phyloP scores from a whole-genome alignment of 2,329 filamentous ascomycete species.

The Pseudogymnoascus sp. region DNA sequence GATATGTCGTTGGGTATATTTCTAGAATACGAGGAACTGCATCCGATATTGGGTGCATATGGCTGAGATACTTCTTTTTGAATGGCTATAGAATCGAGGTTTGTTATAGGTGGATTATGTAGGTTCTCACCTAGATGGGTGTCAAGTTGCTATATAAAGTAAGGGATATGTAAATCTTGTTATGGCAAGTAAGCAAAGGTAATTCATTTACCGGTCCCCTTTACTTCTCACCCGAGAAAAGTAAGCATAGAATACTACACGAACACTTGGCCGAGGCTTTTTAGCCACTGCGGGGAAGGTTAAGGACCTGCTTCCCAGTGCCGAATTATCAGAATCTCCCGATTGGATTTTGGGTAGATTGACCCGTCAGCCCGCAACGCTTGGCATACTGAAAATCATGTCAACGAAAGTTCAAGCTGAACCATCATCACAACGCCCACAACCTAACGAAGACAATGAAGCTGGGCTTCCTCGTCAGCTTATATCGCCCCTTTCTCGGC shows the following conservation, averaged over 20 bases:
- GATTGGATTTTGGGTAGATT: neutral
- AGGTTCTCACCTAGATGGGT: neutral
- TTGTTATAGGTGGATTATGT: neutral
- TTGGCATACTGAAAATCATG: neutral
- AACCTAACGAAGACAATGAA: neutral
- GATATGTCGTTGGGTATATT: neutral
- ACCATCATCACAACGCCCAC: neutral
- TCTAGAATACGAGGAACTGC: neutral
- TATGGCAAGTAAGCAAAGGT: neutral
- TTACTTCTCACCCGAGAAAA: neutral
- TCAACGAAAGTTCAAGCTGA: neutral
- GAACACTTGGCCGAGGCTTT: neutral
- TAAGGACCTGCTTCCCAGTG: slow-evolving; percentile 3
- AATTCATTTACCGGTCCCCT: neutral
- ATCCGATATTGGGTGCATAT: neutral
- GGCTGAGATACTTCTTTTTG: neutral
- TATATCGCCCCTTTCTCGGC: neutral
- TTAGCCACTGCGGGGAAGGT: neutral
- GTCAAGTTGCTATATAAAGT: neutral
- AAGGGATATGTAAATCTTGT: neutral
- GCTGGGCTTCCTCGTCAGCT: neutral
- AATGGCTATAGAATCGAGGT: neutral
- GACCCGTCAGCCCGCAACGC: neutral
- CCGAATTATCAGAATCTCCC: neutral
- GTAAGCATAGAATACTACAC: neutral